Base-by-base conservation (phyloP, 2,329 filamentous ascomycete genomes). In the Hymenoscyphus scutula region DNA sequence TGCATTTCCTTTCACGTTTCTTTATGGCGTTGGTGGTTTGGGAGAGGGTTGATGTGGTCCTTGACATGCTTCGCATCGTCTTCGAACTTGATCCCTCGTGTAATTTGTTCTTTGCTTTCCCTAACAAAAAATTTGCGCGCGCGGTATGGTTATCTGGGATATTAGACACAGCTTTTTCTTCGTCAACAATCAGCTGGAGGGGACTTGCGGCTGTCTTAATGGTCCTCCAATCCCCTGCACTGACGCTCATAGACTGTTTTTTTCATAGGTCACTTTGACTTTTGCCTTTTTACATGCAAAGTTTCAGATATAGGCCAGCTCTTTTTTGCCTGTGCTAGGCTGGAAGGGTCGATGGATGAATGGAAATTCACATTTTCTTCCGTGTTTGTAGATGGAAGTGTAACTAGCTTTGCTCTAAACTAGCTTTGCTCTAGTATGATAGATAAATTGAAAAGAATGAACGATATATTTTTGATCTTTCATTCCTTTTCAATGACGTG, bases 11-110 rank as follows among this genome's bases (percentile, higher is more conserved):
- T 69, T 68, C 66, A 57, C 64, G 70, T 71, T 71, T 66, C 5
- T 70, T 71, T 74, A 51, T 64, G 72, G 72, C 71, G 72, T 74
- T 71, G 58, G 58, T 66, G 67, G 66, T 64, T 48, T 64, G 34
- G 61, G 64, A 70, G 62, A 59, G 62, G 65, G 62, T 56, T 65
- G 67, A 64, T 70, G 70, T 48, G 68, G 63, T 58, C 51, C 37
- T 55, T 67, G 65, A 60, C 63, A 66, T 67, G 59, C 64, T 66
- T 58, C 56, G 62, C 63, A 41, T 67, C 63, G 48, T 53, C 25
- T 29, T 64, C 58, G 54, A 59, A 59, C 64, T 66, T 61, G 34
- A 56, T 53, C 58, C 63, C 65, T 65, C 56, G 57, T 70, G 68
- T 71, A 69, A 68, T 69, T 45, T 69, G 58, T 15, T 66, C 38